These are phyloP conservation scores for Coemansia sp. DNA, from an alignment of 192 early-diverging fungal species.

Conservation along the genomic window DNA sequence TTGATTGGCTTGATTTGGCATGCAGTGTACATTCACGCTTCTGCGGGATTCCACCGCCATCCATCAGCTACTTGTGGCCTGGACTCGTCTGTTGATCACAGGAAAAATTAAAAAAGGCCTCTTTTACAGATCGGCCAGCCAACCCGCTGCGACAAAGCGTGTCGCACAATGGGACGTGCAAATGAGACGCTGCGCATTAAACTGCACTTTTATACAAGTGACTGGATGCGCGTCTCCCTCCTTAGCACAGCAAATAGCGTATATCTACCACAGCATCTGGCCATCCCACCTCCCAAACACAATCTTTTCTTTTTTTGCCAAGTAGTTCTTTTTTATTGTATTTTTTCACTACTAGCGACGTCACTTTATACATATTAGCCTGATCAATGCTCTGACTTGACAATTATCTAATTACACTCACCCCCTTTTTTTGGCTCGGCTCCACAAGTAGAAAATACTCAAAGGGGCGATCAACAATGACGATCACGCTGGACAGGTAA, in stretches of 20 bases:
- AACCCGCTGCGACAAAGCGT: background rate
- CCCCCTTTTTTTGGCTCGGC: background rate
- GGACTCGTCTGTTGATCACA: background rate
- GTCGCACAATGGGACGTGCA: background rate
- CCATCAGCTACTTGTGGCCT: background rate
- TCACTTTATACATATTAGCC: background rate
- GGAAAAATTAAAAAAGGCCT: background rate
- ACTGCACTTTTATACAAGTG: background rate
- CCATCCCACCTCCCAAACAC: background rate
- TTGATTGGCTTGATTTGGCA: constrained; percentile 26
- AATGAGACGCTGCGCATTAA: constrained; percentile 6
- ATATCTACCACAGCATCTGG: background rate
- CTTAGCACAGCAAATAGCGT: background rate
- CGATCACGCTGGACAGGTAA: constrained; percentile 50
- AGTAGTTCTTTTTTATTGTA: background rate
- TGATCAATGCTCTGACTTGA: background rate
- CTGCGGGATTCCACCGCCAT: constrained; percentile 23
- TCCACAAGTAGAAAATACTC: constrained; percentile 1
- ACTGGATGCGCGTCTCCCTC: background rate
- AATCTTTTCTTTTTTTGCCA: background rate
- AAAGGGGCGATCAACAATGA: constrained; percentile 20
- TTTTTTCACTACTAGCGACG: background rate
- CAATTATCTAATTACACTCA: background rate
- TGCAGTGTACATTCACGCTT: constrained; percentile 11
- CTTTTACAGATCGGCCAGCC: background rate